These are phyloP conservation scores for Taiozyma sp. DNA, from an alignment of 1,139 yeast genomes.

Conservation along the genomic window DNA sequence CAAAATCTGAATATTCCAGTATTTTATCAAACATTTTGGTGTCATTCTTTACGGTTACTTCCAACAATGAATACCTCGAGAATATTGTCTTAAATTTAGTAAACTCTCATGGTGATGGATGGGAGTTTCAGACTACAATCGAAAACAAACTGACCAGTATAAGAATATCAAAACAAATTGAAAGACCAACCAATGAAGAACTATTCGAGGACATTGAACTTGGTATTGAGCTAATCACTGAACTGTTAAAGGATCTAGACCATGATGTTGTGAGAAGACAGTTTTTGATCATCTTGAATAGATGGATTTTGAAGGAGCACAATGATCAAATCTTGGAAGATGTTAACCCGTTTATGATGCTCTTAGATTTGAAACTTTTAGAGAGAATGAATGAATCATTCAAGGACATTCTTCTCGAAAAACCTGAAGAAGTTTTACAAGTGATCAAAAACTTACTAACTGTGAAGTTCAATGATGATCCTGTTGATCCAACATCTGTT, in stretches of 20 bases:
- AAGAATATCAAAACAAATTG: constrained; percentile 17
- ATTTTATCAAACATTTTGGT: constrained; percentile 43
- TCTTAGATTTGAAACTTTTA: constrained; percentile 59
- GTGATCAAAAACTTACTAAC: constrained; percentile 47
- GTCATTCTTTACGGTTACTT: constrained; percentile 40
- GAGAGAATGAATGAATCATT: constrained; percentile 59
- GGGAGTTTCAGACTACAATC: constrained; percentile 40
- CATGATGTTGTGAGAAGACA: constrained; percentile 41
- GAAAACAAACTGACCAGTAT: constrained; percentile 55
- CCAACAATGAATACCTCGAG: constrained; percentile 33
- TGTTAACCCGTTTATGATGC: constrained; percentile 47
- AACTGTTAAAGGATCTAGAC: constrained; percentile 44
- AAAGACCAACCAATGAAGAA: constrained; percentile 19
- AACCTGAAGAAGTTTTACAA: constrained; percentile 54
- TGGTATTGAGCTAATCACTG: constrained; percentile 41
- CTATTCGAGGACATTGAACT: constrained; percentile 47
- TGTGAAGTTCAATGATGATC: constrained; percentile 9
- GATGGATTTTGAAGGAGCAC: constrained; percentile 46
- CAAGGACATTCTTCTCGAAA: constrained; percentile 53
- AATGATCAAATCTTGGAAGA: constrained; percentile 18
- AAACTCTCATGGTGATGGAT: constrained; percentile 38
- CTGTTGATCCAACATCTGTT: constrained; percentile 20
- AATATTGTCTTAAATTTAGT: constrained; percentile 39
- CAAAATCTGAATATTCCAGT: constrained; percentile 29
- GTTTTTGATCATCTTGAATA: constrained; percentile 47